Evolutionary conservation across 805 yeast species (phyloP).

Genomic region (Dipodascus geniculatus): DNA sequence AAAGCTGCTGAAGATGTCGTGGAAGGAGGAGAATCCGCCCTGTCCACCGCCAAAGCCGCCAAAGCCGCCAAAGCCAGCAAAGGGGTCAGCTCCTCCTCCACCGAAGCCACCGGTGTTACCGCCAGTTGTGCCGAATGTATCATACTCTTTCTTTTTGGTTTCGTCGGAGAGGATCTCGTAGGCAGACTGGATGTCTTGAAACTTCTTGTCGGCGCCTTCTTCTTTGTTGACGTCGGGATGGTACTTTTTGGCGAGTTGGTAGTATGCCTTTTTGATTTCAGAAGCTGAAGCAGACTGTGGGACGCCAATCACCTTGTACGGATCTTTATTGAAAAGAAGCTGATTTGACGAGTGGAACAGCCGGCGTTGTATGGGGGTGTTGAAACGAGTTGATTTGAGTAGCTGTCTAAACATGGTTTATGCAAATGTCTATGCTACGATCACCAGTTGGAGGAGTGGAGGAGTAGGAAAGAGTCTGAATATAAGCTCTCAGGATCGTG

Average conservation of each 20-base stretch:
- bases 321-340: slow-evolving; percentile 38
- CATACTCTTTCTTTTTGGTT: slow-evolving; percentile 76
- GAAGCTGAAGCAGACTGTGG: slow-evolving; percentile 54
- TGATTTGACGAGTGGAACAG: slow-evolving; percentile 6
- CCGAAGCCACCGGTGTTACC: slow-evolving; percentile 48
- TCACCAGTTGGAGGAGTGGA: too few relatives aligned
- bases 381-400: not conserved
- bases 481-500: not conserved
- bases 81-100: slow-evolving; percentile 46
- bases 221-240: slow-evolving; percentile 98
- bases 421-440: too few relatives aligned
- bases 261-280: slow-evolving; percentile 92
- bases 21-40: slow-evolving; percentile 38
- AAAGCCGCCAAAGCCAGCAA: slow-evolving; percentile 35
- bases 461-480: not conserved
- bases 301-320: slow-evolving; percentile 77
- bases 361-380: not conserved
- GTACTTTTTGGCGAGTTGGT: slow-evolving; percentile 80
- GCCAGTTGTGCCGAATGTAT: slow-evolving; percentile 82
- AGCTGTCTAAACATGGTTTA: not conserved
- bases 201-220: slow-evolving; percentile 72
- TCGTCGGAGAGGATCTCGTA: slow-evolving; percentile 85
- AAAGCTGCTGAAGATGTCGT: slow-evolving; percentile 49
- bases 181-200: slow-evolving; percentile 89
- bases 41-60: slow-evolving; percentile 30